A percentile compares a stretch with the other conserved stretches of the same genome.
These are phyloP conservation scores for Piedraia hortae DNA, from an alignment of 2,329 filamentous ascomycete genomes.

Conservation along the genomic window DNA sequence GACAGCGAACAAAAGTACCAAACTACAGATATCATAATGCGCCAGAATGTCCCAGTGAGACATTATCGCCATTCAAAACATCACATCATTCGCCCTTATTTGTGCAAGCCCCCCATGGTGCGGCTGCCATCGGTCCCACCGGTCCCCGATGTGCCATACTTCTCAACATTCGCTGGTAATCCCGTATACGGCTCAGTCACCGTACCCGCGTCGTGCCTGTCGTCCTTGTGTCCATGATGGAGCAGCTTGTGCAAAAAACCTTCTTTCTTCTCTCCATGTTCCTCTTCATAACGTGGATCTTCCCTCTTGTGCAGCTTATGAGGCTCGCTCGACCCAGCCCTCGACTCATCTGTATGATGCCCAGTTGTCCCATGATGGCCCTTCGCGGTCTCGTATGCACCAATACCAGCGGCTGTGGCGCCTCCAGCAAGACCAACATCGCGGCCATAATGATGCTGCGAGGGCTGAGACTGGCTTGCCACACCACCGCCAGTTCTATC, in stretches of 20 bases:
- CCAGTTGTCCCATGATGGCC: constrained; percentile 13
- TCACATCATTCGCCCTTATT: too few relatives aligned
- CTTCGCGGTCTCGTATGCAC: constrained; percentile 5
- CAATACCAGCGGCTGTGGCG: constrained; percentile 2
- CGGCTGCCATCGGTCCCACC: constrained; percentile 15
- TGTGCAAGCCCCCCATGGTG: constrained; percentile 9
- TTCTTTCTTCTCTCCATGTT: constrained; percentile 14
- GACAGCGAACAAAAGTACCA: too few relatives aligned
- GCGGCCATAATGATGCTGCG: too few relatives aligned
- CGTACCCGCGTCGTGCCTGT: constrained; percentile 3
- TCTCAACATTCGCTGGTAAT: constrained; percentile 15
- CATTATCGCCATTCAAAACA: too few relatives aligned
- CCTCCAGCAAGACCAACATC: constrained; percentile 10
- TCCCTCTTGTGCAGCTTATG: constrained; percentile 9
- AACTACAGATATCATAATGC: too few relatives aligned
- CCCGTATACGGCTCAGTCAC: constrained; percentile 16
- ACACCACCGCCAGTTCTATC: too few relatives aligned
- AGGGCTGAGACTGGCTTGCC: too few relatives aligned
- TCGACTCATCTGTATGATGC: constrained; percentile 3
- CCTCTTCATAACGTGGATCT: constrained; percentile 4
- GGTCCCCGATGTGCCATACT: constrained; percentile 12
- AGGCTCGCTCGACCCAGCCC: too few relatives aligned
- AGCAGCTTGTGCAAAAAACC: constrained; percentile 8
- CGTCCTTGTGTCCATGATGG: constrained; percentile 5
- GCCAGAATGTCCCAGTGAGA: too few relatives aligned